Evolutionary conservation across 441 rosid species (phyloP).

Genomic region (Raphanus hybrid): DNA sequence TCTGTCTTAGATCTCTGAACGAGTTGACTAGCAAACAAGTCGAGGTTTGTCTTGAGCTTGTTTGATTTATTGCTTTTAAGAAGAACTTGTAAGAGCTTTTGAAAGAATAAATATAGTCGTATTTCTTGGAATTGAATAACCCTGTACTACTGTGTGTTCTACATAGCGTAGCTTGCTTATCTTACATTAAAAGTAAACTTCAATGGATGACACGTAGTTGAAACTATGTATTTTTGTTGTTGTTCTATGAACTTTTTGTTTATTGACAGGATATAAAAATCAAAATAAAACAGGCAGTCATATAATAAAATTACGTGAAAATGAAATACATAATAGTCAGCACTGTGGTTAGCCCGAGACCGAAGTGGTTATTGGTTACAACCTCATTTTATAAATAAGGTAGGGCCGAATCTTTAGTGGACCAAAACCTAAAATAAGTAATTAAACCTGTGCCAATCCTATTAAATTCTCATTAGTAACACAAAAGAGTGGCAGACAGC

Average conservation of each 20-base stretch:
- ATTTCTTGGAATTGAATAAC: no score
- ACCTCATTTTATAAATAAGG: conserved; percentile 20
- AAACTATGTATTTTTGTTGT: not conserved
- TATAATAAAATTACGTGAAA: conserved; percentile 9
- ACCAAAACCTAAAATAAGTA: conserved; percentile 18
- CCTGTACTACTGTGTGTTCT: no score
- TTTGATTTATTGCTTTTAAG: no score
- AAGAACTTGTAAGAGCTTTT: no score
- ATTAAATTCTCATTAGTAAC: conserved; percentile 13
- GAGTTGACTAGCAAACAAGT: no score
- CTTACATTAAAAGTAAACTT: not conserved
- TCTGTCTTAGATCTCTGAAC: no score
- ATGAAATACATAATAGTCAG: conserved; percentile 9
- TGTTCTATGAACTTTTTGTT: not conserved
- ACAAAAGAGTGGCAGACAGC: conserved; percentile 37
- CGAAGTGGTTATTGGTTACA: conserved; percentile 26
- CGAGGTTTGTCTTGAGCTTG: no score
- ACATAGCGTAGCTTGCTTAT: no score
- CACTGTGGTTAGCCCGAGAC: conserved; percentile 22
- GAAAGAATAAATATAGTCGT: no score
- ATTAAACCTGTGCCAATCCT: conserved; percentile 14
- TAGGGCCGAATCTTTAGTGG: conserved; percentile 37
- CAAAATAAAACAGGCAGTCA: conserved; percentile 2
- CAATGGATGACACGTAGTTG: conserved; percentile 14
- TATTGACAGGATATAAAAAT: conserved; percentile 14